Evolutionary conservation across 441 rosid genomes (phyloP).

Genomic region (Capsella rubella): DNA sequence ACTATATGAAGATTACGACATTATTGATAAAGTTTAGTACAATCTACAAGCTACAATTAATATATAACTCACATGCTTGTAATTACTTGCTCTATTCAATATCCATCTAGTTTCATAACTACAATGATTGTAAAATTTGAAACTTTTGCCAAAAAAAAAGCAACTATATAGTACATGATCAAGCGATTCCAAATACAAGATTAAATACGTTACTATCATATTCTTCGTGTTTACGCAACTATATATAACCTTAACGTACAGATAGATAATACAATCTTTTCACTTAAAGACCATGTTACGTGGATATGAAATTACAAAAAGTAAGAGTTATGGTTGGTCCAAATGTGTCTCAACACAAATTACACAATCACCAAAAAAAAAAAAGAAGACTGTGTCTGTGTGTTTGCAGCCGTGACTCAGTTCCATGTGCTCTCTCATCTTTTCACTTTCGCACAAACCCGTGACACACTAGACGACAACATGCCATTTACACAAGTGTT

Average conservation of each 20-base stretch:
- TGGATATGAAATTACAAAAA: conserved; percentile 23
- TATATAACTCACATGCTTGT: too few species aligned
- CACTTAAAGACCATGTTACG: neutral
- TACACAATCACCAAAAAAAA: conserved; percentile 37
- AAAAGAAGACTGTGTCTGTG: conserved; percentile 22
- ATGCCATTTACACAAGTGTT: conserved; percentile 27
- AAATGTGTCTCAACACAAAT: conserved; percentile 35
- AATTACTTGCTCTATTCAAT: too few species aligned
- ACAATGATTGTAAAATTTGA: too few species aligned
- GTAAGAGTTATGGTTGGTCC: conserved; percentile 34
- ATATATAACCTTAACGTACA: neutral
- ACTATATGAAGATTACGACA: too few species aligned
- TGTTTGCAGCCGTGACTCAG: conserved; percentile 44
- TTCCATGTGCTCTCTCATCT: conserved; percentile 43
- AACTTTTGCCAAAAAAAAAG: too few species aligned
- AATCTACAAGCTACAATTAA: too few species aligned
- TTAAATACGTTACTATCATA: too few species aligned
- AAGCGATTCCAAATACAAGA: too few species aligned
- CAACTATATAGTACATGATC: too few species aligned
- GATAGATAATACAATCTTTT: neutral
- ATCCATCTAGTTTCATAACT: too few species aligned
- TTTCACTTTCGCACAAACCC: conserved; percentile 39
- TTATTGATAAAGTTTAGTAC: too few species aligned
- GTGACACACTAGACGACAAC: conserved; percentile 44
- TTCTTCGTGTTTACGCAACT: too few species aligned